Base-by-base conservation (phyloP, 352 stramenopile genomes). In the Globisporangium nodosum region DNA sequence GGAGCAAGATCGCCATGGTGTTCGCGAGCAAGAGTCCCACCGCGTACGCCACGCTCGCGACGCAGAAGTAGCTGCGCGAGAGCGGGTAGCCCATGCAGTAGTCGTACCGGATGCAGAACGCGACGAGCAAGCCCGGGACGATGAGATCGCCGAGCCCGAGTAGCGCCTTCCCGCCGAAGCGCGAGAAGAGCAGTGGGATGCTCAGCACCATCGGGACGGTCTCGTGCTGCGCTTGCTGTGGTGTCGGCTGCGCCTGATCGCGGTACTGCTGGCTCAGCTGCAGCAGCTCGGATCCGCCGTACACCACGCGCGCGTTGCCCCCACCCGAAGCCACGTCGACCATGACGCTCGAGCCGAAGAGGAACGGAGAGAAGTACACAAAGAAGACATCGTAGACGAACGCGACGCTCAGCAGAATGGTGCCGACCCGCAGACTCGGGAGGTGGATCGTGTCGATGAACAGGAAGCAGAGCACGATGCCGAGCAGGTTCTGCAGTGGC, bases 331-430 rank as follows among this genome's bases (percentile, higher is more conserved):
- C 94, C 2, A 98, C 94, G 58, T 96, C 91, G 49, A 97, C 85
- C 94, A 98, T 98, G 48, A 98, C 85, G 50, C 71, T 93, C 27
- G 72, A 81, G 20, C 81, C 79, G 63, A 97, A 96, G 49, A 97
- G 69, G 16, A 87, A 74, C 5, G 95, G 95, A 33, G 89, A 97
- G 13, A 98, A 50, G 73, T 98, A 98, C 43, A 98, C 93, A 71
- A 98, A 98, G 68, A 98, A 98, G 48, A 98, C 94, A 66, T 98
- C 95, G 71, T 98, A 98, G 56, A 90, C 85, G 61, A 98, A 98
- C 1, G 92, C 92, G 39, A 97, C 72, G 13, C 80, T 74, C 31
- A 98, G 76, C 39, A 98, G 56, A 9, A 97, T 72, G 0, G 87
- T 78, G 20, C 83, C 93, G 4, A 98, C 92, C 54, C 88, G 86